Conservation (phyloP, 352 stramenopile genomes). For the Vaucheria bursata region DNA sequence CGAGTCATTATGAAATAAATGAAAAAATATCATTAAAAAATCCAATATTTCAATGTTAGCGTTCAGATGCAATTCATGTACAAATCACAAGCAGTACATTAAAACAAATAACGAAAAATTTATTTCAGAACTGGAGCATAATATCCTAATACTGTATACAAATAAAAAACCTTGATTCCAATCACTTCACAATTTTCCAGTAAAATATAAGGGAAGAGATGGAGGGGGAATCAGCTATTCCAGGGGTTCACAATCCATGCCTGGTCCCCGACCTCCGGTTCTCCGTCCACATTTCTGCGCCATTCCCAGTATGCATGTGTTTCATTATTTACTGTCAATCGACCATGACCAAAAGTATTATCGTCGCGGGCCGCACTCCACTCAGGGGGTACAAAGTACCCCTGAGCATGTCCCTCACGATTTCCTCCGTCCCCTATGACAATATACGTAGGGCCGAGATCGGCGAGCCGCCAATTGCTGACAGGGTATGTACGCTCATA, state of each 20-base stretch:
- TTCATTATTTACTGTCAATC: slow-evolving; percentile 17
- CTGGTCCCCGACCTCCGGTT: background rate
- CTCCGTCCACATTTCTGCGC: slow-evolving; percentile 11
- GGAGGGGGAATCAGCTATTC: background rate
- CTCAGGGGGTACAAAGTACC: slow-evolving; percentile 17
- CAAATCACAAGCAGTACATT: too few species aligned
- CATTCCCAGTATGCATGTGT: slow-evolving; percentile 40
- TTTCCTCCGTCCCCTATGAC: slow-evolving; percentile 42
- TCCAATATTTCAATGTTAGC: too few species aligned
- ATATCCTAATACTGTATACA: too few species aligned
- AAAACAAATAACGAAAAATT: too few species aligned
- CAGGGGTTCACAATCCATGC: slow-evolving; percentile 7
- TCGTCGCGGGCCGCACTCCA: slow-evolving; percentile 38
- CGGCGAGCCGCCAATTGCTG: background rate
- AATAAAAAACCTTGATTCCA: too few species aligned
- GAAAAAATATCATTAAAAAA: too few species aligned
- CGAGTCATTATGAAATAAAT: too few species aligned
- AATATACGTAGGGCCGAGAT: background rate
- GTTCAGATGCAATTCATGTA: too few species aligned
- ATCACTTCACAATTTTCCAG: too few species aligned
- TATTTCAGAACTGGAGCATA: too few species aligned
- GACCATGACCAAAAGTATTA: slow-evolving; percentile 28
- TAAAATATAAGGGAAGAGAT: too few species aligned
- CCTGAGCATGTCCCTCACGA: slow-evolving; percentile 35
- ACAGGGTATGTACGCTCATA: slow-evolving; percentile 44